Conservation (phyloP, 345 rosid genomes). For the Salix suchowensis region DNA sequence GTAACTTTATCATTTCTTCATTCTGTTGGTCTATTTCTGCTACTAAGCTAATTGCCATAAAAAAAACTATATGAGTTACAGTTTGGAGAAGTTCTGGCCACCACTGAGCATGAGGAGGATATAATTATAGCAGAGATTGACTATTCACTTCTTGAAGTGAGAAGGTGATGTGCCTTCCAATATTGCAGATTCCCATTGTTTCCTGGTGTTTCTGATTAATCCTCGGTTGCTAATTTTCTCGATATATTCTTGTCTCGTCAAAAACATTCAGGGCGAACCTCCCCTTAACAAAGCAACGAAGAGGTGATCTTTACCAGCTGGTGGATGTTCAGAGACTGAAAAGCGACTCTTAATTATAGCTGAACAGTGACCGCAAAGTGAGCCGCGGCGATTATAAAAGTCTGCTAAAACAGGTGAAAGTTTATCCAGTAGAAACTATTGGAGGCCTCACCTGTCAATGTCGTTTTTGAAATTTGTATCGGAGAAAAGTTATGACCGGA, state of each 20-base stretch:
- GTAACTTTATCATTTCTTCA: slow-evolving; percentile 21
- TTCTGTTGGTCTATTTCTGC: not conserved
- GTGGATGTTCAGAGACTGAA: slow-evolving; percentile 58
- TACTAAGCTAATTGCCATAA: not conserved
- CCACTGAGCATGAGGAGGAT: slow-evolving; percentile 73
- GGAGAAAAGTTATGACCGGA: not conserved
- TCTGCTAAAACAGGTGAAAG: not conserved
- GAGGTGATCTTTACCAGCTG: slow-evolving; percentile 84
- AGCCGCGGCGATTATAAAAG: too few species aligned
- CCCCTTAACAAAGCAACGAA: slow-evolving; percentile 58
- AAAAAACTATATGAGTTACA: slow-evolving; percentile 20
- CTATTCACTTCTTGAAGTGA: slow-evolving; percentile 64
- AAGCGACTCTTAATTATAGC: not conserved
- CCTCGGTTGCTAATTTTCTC: not conserved
- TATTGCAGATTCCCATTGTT: not conserved
- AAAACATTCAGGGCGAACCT: slow-evolving; percentile 53
- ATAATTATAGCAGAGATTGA: slow-evolving; percentile 78
- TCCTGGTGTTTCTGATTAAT: not conserved
- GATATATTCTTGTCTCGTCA: not conserved
- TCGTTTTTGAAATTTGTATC: not conserved
- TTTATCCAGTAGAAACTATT: not conserved
- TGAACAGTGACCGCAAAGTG: not conserved
- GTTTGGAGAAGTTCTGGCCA: slow-evolving; percentile 91
- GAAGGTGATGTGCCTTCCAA: slow-evolving; percentile 48
- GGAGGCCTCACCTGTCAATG: not conserved